phyloP scores from a whole-genome alignment of 129 eudicot species.

The Deinandra increscens region DNA sequence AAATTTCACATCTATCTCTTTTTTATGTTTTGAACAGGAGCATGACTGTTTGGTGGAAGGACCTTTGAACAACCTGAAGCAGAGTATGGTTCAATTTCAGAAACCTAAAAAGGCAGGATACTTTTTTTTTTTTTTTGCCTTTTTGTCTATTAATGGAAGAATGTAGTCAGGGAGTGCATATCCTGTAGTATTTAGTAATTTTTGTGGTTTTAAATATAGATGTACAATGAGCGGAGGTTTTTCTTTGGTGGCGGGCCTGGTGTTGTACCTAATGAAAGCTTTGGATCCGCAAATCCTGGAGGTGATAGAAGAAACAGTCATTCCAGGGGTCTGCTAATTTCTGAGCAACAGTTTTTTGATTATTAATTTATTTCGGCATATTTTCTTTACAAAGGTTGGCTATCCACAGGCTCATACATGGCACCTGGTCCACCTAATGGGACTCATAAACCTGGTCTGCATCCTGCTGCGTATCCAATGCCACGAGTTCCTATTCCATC shows the following conservation, averaged over 20 bases:
- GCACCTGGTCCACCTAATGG: conserved; percentile 82
- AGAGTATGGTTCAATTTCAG: conserved; percentile 95
- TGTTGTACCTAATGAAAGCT: conserved; percentile 55
- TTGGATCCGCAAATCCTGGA: conserved; percentile 49
- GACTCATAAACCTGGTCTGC: conserved; percentile 71
- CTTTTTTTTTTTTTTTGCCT: background rate
- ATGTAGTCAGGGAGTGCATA: background rate
- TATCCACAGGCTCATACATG: conserved; percentile 54
- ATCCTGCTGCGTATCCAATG: conserved; percentile 74
- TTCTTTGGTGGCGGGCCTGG: conserved; percentile 91
- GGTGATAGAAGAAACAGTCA: conserved; percentile 76
- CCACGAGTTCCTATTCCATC: conserved; percentile 75
- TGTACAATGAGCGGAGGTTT: conserved; percentile 76
- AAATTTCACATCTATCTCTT: background rate
- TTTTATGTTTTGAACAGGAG: conserved; percentile 43
- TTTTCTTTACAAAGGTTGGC: background rate
- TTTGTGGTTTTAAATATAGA: conserved; percentile 41
- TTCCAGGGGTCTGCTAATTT: conserved; percentile 60
- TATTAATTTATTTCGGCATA: background rate
- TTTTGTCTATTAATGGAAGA: background rate
- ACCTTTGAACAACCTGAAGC: conserved; percentile 83
- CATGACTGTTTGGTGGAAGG: conserved; percentile 96
- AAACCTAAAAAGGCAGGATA: conserved; percentile 75
- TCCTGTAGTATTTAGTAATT: background rate
- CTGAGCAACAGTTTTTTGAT: background rate